A percentile compares a stretch with the other conserved stretches of the same genome.
phyloP scores from a whole-genome alignment of 2,329 filamentous ascomycete species.

The Exserohilum rostratum region DNA sequence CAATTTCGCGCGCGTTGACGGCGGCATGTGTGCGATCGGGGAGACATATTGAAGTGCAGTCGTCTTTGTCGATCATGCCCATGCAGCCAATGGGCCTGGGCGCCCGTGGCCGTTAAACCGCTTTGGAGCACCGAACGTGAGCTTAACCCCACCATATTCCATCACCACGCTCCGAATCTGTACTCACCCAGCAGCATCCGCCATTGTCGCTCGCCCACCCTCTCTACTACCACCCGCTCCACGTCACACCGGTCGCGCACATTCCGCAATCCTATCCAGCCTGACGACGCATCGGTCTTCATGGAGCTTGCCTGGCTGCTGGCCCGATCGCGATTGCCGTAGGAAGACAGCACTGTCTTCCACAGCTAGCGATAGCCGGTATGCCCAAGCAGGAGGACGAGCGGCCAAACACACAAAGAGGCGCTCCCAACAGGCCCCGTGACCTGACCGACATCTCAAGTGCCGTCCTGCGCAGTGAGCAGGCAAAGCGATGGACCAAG shows the following conservation, averaged over 20 bases:
- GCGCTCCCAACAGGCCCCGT: conserved; percentile 40
- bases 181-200: conserved; percentile 23
- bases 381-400: conserved; percentile 47
- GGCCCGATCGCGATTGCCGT: conserved; percentile 65
- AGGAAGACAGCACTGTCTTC: conserved; percentile 61
- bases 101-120: conserved; percentile 21
- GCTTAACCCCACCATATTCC: conserved; percentile 45
- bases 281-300: conserved; percentile 48
- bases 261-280: conserved; percentile 20
- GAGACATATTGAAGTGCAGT: conserved; percentile 19
- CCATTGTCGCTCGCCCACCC: conserved; percentile 36
- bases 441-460: conserved; percentile 48
- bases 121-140: conserved; percentile 36
- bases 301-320: conserved; percentile 62
- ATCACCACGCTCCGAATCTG: conserved; percentile 35
- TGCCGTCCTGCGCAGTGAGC: conserved; percentile 47
- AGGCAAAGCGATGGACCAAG: conserved; percentile 67
- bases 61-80: conserved; percentile 26
- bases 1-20: conserved; percentile 5
- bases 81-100: conserved; percentile 30
- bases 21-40: conserved; percentile 20
- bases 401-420: conserved; percentile 27
- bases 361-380: conserved; percentile 56
- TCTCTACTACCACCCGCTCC: conserved; percentile 8
- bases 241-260: conserved; percentile 16